Evolutionary conservation across 495 filamentous ascomycete genomes (phyloP), one percentile per base, ranked within the genome.

Genomic region (Penicilliopsis zonata): DNA sequence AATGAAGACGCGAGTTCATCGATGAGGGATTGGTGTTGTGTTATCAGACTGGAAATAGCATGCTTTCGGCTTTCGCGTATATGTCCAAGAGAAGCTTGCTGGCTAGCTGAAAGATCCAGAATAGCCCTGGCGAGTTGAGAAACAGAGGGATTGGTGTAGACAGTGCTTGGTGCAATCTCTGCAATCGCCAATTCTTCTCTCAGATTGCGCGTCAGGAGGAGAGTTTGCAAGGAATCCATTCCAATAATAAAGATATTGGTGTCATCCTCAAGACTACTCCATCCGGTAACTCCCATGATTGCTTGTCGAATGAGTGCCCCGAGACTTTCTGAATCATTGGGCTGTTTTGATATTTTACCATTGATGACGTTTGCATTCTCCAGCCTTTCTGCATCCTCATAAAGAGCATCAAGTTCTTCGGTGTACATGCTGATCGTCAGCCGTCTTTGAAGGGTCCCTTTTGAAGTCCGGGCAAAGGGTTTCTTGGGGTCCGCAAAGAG

Each of bases 381-480:
- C 39, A 14, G 38, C 34, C 13, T 56, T 50, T n/a, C n/a, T n/a
- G n/a, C n/a, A n/a, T n/a, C n/a, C 1, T 33, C 29, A 24, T 68
- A 65, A 1, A 66, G 33, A 15, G 35, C 43, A 3, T 61, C 44
- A 18, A 67, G 59, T 7, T 69, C 58, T 4, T 36, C 36, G 0
- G 26, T 34, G 30, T 65, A 67, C 12, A 51, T 38, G 0, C 20
- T 25, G 3, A 63, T 17, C 7, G 35, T 55, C 1, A 26, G 27
- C 7, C 28, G 30, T 22, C 62, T 44, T 28, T 56, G 46, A 9
- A 67, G 37, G 0, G 61, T 67, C 1, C 55, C 63, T 41, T 70
- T 70, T 0, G 46, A 47, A 3, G 65, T 44, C 5, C 65, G 52
- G 7, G 50, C 30, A 9, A 67, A 33, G 1, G 55, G 60, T 14